Evolutionary conservation across 257 asterid species (phyloP), one percentile per base, ranked within the genome.

Genomic region (Penstemon barbatus): DNA sequence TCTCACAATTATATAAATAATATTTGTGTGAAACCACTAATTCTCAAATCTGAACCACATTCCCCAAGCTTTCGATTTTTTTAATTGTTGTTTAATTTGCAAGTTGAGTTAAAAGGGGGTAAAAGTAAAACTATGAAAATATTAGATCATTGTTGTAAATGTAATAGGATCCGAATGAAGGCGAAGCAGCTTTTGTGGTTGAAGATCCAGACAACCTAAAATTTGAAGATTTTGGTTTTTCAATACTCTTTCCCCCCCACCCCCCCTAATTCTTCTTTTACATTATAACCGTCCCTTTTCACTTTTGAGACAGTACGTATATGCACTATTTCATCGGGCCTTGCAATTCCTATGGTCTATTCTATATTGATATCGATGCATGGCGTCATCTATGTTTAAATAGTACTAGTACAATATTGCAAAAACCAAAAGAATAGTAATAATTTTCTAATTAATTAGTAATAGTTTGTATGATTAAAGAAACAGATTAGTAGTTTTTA

Each of bases 151-250:
- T 25, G 33, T 25, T 25, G 33, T 25, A 25, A 25, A 49, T 15
- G 18, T 15, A 15, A 15, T 15, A 15, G 18, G 18, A 15, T 15
- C 18, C 18, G 18, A 15, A 2, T 49, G 4, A 9, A 15, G 54
- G 15, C 4, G 12, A 15, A 42, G 39, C 52, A 61, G 66, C 66
- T 61, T 57, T 57, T 57, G 44, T 0, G 33, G 2, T 25, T 33
- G 41, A 57, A 57, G 62, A 57, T 57, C 44, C 43, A 57, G 62
- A 57, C 43, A 57, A 61, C 66, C 66, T 41, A 41, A 61, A 41
- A 43, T 61, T 15, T 61, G 53, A 61, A 42, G 66, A 61, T 57
- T 57, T 61, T 61, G 15, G 49, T 43, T 61, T 61, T 18, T 9
- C 36, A 43, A 61, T 8, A 41, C 66, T 18, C 52, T 61, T 61